Base-by-base conservation (phyloP, 1,139 yeast genomes). In the Taphrina flavorubra region DNA sequence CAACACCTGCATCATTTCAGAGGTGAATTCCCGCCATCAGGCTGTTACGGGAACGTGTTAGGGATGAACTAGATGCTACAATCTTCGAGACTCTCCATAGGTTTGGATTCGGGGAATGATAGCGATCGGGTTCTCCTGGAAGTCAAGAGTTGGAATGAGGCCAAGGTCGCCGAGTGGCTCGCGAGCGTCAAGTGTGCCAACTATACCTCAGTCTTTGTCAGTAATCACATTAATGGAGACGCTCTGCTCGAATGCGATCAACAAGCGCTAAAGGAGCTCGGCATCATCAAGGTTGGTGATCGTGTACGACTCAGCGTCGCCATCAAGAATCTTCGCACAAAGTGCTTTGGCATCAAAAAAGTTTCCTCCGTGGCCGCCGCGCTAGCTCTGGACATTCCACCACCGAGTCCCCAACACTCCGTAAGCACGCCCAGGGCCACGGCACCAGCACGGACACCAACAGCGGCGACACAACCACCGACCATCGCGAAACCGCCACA, bases 221-320 rank as follows among this genome's bases (percentile, higher is more conserved):
- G 74, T 69, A 78, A 87, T 74, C 88, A 86, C 40, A 84, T 91
- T 71, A 82, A 87, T 0, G 81, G 83, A 57, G 89, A 86, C 62
- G 79, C 90, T 6, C 76, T 90, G 14, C 79, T 86, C 0, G 89
- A 86, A 71, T 78, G 92, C 63, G 97, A 91, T 75, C 82, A 84
- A 49, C 81, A 79, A n/a, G 85, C 92, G 0, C 81, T 94, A 68
- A 84, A 83, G 68, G 96, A 89, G 71, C 77, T 94, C 8, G 97
- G 97, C 0, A 79, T 94, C n/a, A 73, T 74, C 20, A 88, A 86
- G 73, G 84, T 94, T 10, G 98, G 98, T 0, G 98, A 94, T 76
- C 80, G 97, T 44, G 81, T 94, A 46, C 81, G 88, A 44, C 76
- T 90, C 8, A 86, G 86, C 73, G 79, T 86, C 25, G 86, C 88